A percentile compares a stretch with the other conserved stretches of the same genome.
Conservation (phyloP, 257 asterid genomes). For the Gynochthodes officinalis region DNA sequence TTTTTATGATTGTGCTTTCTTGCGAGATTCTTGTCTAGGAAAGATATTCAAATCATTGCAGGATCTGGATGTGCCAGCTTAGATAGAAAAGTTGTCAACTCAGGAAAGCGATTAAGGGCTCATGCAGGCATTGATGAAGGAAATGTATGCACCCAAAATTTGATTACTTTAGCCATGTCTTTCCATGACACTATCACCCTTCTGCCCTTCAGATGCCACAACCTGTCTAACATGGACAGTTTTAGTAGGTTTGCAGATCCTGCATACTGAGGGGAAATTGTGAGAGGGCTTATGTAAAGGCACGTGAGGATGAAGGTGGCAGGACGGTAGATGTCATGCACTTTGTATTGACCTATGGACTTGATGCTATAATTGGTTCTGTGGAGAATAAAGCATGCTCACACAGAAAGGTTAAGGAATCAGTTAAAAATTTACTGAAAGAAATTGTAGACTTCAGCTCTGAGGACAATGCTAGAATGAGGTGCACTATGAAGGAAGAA, state of each 20-base stretch:
- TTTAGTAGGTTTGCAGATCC: conserved; percentile 80
- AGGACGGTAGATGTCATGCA: conserved; percentile 92
- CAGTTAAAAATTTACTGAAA: conserved; percentile 65
- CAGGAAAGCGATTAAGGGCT: conserved; percentile 86
- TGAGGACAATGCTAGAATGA: too few relatives aligned
- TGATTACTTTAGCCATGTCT: neutral
- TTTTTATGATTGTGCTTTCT: conserved; percentile 20
- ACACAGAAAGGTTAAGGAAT: conserved; percentile 55
- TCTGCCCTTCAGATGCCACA: neutral
- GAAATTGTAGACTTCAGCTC: conserved; percentile 56
- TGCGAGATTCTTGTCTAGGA: conserved; percentile 60
- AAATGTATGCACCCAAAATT: conserved; percentile 52
- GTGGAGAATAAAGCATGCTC: conserved; percentile 71
- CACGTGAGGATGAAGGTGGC: conserved; percentile 66
- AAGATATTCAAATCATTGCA: conserved; percentile 58
- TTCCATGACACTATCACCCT: neutral
- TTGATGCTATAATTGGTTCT: conserved; percentile 54
- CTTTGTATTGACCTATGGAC: conserved; percentile 61
- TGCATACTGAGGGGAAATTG: conserved; percentile 88
- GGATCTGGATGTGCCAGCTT: conserved; percentile 81
- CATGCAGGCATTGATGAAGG: conserved; percentile 72
- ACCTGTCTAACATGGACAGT: conserved; percentile 7
- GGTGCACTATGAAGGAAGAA: too few relatives aligned
- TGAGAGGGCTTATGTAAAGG: conserved; percentile 74
- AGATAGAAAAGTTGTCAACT: conserved; percentile 91